Evolutionary conservation across 768 basidiomycete genomes (phyloP), one percentile per base, ranked within the genome.

Genomic region (Kwoniella newhampshirensis): DNA sequence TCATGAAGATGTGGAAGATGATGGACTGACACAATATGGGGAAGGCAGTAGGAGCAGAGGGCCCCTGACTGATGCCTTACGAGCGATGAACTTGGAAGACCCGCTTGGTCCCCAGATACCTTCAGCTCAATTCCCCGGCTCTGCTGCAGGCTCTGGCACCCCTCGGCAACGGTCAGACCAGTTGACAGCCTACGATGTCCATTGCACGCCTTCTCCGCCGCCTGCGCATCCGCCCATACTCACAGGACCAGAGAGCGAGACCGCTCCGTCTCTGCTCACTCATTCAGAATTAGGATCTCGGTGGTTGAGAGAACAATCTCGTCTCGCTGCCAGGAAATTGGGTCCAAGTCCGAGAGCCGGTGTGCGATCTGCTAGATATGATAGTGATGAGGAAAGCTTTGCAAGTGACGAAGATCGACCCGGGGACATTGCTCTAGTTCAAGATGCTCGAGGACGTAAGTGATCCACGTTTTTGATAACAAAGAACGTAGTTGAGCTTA

Each of bases 241-340:
- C 28, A 59, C 63, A 6, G 67, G 67, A 9, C 61, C 60, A 8
- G 54, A 63, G 4, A 62, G 60, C 44, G 64, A 46, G 15, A 53
- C 51, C 25, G 63, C 64, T 13, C 66, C 67, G 2, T 51, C 59
- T 4, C 60, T 64, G 1, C 40, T 71, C 18, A 65, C 66, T 12
- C 52, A 68, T 26, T 63, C 66, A 52, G 85, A 87, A 68, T 83
- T 88, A 8, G 87, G 88, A 0, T 84, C 83, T 6, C 83, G 86
- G 25, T 93, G 91, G 91, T 74, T 94, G 41, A 82, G 83, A 32
- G 89, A 92, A 65, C 91, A 94, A 74, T 87, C 84, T 47, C 81
- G 83, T 28, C 82, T 88, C 12, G 80, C 82, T 0, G 81, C 85
- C 47, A 82, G 83, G 42, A 81, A 81, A 45, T 57, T 48, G 26